Conservation (phyloP, 192 early-diverging fungal genomes). For the Spizellomyces sp. region DNA sequence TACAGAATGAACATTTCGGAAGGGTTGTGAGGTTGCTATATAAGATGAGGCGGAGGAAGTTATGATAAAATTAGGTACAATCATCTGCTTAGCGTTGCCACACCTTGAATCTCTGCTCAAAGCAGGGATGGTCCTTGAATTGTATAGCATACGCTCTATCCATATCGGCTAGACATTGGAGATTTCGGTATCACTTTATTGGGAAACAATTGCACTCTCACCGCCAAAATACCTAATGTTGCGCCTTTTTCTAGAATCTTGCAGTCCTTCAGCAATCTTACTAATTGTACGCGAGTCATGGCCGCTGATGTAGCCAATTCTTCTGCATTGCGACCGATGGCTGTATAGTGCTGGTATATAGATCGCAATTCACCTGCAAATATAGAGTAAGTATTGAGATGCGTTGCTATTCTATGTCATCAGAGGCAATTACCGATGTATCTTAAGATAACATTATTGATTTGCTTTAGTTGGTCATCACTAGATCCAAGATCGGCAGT, state of each 20-base stretch:
- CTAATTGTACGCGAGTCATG: constrained; percentile 41
- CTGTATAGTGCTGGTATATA: constrained; percentile 46
- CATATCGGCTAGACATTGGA: constrained; percentile 32
- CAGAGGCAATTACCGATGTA: constrained; percentile 27
- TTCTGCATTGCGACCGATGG: neutral
- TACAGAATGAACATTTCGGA: constrained; percentile 42
- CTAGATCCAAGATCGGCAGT: constrained; percentile 1
- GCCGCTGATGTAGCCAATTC: constrained; percentile 7
- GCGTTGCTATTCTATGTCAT: no score
- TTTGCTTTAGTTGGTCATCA: constrained; percentile 33
- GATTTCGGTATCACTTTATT: no score
- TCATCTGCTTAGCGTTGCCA: neutral
- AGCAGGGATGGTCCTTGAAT: constrained; percentile 34
- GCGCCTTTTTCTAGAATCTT: constrained; percentile 26
- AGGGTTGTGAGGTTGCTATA: constrained; percentile 47
- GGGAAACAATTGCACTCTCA: no score
- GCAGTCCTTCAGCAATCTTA: constrained; percentile 45
- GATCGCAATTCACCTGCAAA: constrained; percentile 30
- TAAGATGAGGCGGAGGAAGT: neutral
- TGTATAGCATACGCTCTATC: constrained; percentile 42
- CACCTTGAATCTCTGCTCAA: neutral
- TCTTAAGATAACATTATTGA: constrained; percentile 50
- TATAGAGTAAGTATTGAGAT: no score
- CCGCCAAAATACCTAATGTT: constrained; percentile 30
- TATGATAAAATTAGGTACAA: neutral